These are phyloP conservation scores for Fusarium bactridioides DNA, from an alignment of 2,329 filamentous ascomycete species.

Conservation along the genomic window DNA sequence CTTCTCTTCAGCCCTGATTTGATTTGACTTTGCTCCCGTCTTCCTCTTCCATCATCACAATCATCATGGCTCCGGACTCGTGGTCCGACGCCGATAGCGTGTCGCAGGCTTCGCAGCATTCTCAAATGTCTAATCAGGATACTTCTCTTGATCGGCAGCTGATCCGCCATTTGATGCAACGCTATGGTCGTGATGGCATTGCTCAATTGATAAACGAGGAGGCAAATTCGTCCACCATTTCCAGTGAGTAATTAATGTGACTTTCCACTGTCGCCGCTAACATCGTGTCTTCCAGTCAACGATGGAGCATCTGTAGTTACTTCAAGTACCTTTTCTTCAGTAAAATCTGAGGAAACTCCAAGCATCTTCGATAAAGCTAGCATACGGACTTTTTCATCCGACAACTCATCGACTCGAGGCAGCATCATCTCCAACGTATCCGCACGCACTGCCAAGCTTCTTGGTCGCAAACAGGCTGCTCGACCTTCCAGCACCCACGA, in stretches of 20 bases:
- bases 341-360: conserved; percentile 47
- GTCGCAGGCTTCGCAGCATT: conserved; percentile 43
- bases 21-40: background rate
- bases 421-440: conserved; percentile 54
- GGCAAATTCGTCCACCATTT: conserved; percentile 35
- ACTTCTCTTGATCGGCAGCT: conserved; percentile 47
- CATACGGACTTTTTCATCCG: conserved; percentile 50
- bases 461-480: conserved; percentile 42
- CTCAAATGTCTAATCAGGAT: conserved; percentile 39
- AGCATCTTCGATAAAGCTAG: conserved; percentile 50
- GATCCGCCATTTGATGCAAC: conserved; percentile 46
- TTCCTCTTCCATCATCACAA: conserved; percentile 15
- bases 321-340: conserved; percentile 46
- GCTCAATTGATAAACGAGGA: conserved; percentile 47
- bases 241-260: conserved; percentile 40
- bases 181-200: conserved; percentile 46
- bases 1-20: conserved; percentile 21
- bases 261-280: conserved; percentile 4
- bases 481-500: conserved; percentile 37
- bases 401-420: conserved; percentile 50
- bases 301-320: conserved; percentile 48
- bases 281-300: conserved; percentile 30
- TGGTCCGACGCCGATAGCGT: conserved; percentile 45
- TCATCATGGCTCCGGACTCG: conserved; percentile 43
- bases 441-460: conserved; percentile 47